Evolutionary conservation across 83 land plant species (phyloP).

Genomic region (Picea abies): DNA sequence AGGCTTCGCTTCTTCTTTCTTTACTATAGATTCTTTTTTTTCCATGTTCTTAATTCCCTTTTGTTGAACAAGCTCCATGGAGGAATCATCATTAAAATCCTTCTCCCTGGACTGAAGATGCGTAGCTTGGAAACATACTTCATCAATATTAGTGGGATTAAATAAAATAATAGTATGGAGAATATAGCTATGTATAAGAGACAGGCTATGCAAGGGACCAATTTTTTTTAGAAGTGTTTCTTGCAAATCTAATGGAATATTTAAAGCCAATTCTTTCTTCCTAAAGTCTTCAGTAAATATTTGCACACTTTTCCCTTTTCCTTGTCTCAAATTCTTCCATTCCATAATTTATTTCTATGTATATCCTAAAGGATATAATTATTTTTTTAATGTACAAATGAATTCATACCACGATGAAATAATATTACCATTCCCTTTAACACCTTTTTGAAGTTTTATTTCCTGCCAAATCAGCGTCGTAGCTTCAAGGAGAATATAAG

Average conservation of each 20-base stretch:
- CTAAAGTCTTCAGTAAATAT: background rate
- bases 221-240: background rate
- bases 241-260: background rate
- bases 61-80: background rate
- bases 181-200: no score
- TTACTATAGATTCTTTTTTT: no score
- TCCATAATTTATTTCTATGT: background rate
- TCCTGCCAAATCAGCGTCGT: background rate
- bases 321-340: background rate
- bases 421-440: background rate
- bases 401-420: background rate
- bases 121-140: background rate
- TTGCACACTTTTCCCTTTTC: background rate
- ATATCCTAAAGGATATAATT: background rate
- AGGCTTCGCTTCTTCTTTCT: no score
- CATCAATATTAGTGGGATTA: background rate
- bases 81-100: background rate
- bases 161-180: background rate
- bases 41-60: no score
- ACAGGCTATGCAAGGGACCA: background rate
- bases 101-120: background rate
- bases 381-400: background rate
- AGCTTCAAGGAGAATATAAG: background rate
- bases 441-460: background rate
- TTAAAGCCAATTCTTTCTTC: background rate